Base-by-base conservation (phyloP, 2,329 filamentous ascomycete species). In the Myriosclerotinia curreyana region DNA sequence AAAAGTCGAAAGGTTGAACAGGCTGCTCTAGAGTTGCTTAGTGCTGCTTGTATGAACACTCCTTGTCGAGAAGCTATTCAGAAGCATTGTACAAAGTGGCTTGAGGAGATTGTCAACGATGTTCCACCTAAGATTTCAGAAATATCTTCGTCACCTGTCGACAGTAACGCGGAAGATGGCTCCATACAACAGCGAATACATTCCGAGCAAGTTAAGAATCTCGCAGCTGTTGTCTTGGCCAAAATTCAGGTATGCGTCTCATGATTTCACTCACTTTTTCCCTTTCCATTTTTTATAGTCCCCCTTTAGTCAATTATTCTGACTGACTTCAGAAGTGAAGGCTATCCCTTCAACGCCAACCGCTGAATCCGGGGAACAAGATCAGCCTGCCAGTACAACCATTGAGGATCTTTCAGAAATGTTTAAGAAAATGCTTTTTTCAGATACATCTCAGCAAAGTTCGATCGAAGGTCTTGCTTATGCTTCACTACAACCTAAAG, bases 401-500 rank as follows among this genome's bases (percentile, higher is more conserved):
- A 84, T 89, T 66, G 86, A 89, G 69, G 85, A 87, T n/a, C 77
- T 90, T 12, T 83, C 85, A 46, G 79, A 78, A 67, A 82, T 85
- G 74, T 88, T 90, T 69, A 85, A 82, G 58, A 85, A 84, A 60
- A 87, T 92, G 78, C 80, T 92, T 53, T 80, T 84, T 52, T 81
- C 85, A 52, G 81, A 85, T 42, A 78, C 80, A 62, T 81, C 80
- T 67, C 82, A 83, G 66, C 84, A 89, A 71, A 86, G 90, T 73
- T 88, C 91, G 0, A 86, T 98, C 62, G 95, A 99, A 77, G 95
- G 94, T 7, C 80, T 99, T 66, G 95, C 94, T 17, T 98, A 96
- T 75, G 88, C 92, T 5, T 96, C 94, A 12, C 82, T 98, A 46
- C 91, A 92, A 71, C 86, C 94, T 7, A 86, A 85, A 65, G 86